These are phyloP conservation scores for Hordeum marinum DNA, from an alignment of 176 grass and related monocot species.

Conservation along the genomic window DNA sequence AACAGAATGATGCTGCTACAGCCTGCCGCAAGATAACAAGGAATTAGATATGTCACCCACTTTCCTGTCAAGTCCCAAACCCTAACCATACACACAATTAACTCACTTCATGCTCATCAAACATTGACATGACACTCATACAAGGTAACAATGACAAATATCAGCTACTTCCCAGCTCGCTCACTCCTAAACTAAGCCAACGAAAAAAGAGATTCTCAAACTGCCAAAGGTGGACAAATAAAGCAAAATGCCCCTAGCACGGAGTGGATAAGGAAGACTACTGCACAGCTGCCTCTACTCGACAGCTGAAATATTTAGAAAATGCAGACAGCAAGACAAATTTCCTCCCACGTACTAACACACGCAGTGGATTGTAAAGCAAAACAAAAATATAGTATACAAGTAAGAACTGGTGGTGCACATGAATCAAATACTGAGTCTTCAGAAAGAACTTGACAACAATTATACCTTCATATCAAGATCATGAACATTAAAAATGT, in stretches of 20 bases:
- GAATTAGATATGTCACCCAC: background rate
- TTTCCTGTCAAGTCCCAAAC: background rate
- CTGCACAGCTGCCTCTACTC: background rate
- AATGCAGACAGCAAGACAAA: background rate
- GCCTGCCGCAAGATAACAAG: slow-evolving; percentile 41
- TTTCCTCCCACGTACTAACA: background rate
- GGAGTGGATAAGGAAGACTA: background rate
- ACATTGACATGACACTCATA: background rate
- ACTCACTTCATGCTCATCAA: background rate
- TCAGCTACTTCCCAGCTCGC: background rate
- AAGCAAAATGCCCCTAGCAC: background rate
- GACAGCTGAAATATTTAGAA: background rate
- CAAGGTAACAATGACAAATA: background rate
- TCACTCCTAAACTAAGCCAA: background rate
- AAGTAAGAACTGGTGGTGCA: background rate
- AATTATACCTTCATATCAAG: slow-evolving; percentile 80
- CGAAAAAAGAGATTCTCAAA: background rate
- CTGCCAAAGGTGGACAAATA: background rate
- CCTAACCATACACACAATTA: background rate
- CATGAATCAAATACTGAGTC: background rate
- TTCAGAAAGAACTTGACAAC: background rate
- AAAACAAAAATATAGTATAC: background rate
- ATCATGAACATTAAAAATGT: slow-evolving; percentile 88
- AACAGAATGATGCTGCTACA: slow-evolving; percentile 81
- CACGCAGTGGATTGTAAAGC: background rate